phyloP scores from a whole-genome alignment of 75 land plant species.

The Pinus tabuliformis region DNA sequence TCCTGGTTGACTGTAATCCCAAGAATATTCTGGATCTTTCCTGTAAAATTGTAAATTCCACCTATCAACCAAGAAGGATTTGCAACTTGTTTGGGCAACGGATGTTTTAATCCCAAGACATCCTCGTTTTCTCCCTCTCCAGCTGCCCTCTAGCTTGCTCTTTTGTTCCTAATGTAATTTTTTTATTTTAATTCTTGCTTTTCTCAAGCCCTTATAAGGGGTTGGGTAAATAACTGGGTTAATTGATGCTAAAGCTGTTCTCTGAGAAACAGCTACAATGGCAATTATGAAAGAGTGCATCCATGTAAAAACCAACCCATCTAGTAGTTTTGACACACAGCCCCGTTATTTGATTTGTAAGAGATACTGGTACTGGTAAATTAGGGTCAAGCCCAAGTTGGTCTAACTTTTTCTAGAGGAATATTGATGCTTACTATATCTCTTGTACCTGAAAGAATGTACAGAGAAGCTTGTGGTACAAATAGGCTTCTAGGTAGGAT shows the following conservation, averaged over 20 bases:
- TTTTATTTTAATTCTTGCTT: not conserved
- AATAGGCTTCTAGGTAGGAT: not conserved
- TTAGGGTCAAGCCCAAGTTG: not conserved
- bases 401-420: not conserved
- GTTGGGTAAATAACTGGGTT: too few relatives aligned
- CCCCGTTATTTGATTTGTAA: not conserved
- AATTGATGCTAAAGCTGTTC: not conserved
- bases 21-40: not conserved
- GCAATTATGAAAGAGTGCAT: not conserved
- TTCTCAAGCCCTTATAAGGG: not conserved
- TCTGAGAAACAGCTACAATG: not conserved
- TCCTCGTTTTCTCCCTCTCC: not conserved
- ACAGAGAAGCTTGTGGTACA: not conserved
- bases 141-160: not conserved
- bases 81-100: not conserved
- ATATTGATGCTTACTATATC: not conserved
- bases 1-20: not conserved
- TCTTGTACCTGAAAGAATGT: slow-evolving; percentile 3
- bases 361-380: not conserved
- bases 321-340: not conserved
- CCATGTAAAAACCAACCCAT: not conserved
- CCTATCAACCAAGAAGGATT: not conserved
- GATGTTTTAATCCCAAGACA: not conserved
- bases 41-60: not conserved
- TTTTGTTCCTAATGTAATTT: not conserved